Conservation (phyloP, 2,329 filamentous ascomycete genomes). For the Verticillium nonalfalfae region DNA sequence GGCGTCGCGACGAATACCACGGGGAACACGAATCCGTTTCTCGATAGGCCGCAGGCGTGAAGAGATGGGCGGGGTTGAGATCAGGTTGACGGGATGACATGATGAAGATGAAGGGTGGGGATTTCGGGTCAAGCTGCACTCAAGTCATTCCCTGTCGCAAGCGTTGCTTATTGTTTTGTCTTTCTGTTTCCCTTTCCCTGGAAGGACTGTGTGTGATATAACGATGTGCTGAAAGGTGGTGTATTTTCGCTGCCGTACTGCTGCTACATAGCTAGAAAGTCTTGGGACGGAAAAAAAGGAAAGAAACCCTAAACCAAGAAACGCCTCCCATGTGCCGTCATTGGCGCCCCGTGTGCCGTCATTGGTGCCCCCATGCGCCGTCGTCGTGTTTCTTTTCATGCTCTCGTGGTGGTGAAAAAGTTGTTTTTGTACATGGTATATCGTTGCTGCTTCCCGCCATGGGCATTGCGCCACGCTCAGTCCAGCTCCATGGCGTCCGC, state of each 20-base stretch:
- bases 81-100: conserved; percentile 5
- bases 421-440: not conserved
- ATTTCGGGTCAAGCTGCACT: not conserved
- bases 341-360: no score
- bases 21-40: conserved; percentile 23
- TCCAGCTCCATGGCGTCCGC: conserved; percentile 65
- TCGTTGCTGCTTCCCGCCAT: not conserved
- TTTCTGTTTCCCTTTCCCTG: not conserved
- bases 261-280: not conserved
- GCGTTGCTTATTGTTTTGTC: not conserved
- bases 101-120: not conserved
- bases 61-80: conserved; percentile 10
- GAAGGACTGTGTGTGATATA: not conserved
- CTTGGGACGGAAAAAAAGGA: not conserved
- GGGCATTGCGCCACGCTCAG: conserved; percentile 18
- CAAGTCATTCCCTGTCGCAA: conserved; percentile 1
- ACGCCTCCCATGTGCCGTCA: not conserved
- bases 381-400: no score
- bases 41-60: conserved; percentile 4
- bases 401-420: no score
- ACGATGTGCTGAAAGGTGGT: not conserved
- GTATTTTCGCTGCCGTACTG: not conserved
- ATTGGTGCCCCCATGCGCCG: no score
- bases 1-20: conserved; percentile 21
- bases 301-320: not conserved